Evolutionary conservation across 371 early-diverging fungal genomes (phyloP).

Genomic region (Zychaea mexicana): DNA sequence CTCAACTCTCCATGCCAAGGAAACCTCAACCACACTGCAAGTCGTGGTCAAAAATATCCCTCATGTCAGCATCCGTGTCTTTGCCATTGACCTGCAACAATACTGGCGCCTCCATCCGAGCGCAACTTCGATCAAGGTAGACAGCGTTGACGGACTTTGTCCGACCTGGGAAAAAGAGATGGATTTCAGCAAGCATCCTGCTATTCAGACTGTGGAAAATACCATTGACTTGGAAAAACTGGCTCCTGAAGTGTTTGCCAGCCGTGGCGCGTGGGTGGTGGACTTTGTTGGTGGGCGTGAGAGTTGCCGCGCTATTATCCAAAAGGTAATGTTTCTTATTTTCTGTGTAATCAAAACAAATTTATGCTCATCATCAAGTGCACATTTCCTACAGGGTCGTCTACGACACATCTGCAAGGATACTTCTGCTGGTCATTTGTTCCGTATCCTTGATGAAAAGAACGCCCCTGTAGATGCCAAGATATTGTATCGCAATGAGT

Average conservation of each 20-base stretch:
- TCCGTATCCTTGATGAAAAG: conserved; percentile 49
- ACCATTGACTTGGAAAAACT: conserved; percentile 1
- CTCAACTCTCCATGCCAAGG: not conserved
- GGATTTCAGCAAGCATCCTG: conserved; percentile 14
- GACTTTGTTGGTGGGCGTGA: conserved; percentile 47
- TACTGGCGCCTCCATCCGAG: conserved; percentile 32
- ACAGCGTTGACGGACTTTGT: conserved; percentile 42
- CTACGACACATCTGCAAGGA: conserved; percentile 48
- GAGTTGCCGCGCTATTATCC: conserved; percentile 42
- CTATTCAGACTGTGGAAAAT: conserved; percentile 7
- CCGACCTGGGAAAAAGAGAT: conserved; percentile 41
- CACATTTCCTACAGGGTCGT: conserved; percentile 41
- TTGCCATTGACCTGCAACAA: conserved; percentile 38
- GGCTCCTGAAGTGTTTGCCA: conserved; percentile 26
- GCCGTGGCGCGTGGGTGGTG: conserved; percentile 51
- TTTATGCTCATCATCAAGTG: no score
- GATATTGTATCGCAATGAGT: conserved; percentile 45
- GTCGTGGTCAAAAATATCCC: conserved; percentile 37
- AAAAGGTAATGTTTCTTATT: conserved; percentile 29
- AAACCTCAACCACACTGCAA: conserved; percentile 14
- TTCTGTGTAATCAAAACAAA: not conserved
- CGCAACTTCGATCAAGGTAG: not conserved
- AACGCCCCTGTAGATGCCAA: conserved; percentile 25
- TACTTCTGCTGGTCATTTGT: conserved; percentile 52
- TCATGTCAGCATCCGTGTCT: conserved; percentile 40